Evolutionary conservation across 2,329 filamentous ascomycete species (phyloP).

Genomic region (Cytospora mali): DNA sequence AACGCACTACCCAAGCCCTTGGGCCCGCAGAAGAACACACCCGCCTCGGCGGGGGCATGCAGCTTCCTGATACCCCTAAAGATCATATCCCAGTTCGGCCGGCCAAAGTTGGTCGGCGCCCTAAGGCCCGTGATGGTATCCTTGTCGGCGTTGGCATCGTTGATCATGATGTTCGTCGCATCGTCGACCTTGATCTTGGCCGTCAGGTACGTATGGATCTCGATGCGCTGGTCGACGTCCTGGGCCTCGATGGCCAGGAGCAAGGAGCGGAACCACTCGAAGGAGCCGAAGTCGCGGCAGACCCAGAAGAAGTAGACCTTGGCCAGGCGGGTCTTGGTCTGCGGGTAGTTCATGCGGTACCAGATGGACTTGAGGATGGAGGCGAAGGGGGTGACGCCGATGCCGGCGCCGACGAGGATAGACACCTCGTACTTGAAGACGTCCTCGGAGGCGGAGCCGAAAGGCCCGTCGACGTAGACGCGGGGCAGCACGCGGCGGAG

Average conservation of each 20-base stretch:
- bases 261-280: conserved; percentile 87
- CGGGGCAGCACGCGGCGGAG: conserved; percentile 75
- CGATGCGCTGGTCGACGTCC: conserved; percentile 80
- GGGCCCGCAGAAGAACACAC: conserved; percentile 84
- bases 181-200: conserved; percentile 86
- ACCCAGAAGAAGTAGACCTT: conserved; percentile 96
- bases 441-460: conserved; percentile 83
- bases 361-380: conserved; percentile 89
- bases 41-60: conserved; percentile 71
- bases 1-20: conserved; percentile 76
- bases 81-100: conserved; percentile 90
- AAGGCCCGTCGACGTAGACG: conserved; percentile 82
- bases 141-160: conserved; percentile 81
- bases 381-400: conserved; percentile 84
- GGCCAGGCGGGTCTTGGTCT: conserved; percentile 74
- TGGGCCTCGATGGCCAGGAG: conserved; percentile 84
- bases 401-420: conserved; percentile 78
- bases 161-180: conserved; percentile 91
- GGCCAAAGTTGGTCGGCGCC: conserved; percentile 81
- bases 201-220: conserved; percentile 87
- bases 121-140: conserved; percentile 83
- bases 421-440: conserved; percentile 88
- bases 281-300: conserved; percentile 83
- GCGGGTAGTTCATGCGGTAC: conserved; percentile 89
- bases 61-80: conserved; percentile 82